Evolutionary conservation across 768 basidiomycete genomes (phyloP).

Genomic region (Symmetrospora coprosmae): DNA sequence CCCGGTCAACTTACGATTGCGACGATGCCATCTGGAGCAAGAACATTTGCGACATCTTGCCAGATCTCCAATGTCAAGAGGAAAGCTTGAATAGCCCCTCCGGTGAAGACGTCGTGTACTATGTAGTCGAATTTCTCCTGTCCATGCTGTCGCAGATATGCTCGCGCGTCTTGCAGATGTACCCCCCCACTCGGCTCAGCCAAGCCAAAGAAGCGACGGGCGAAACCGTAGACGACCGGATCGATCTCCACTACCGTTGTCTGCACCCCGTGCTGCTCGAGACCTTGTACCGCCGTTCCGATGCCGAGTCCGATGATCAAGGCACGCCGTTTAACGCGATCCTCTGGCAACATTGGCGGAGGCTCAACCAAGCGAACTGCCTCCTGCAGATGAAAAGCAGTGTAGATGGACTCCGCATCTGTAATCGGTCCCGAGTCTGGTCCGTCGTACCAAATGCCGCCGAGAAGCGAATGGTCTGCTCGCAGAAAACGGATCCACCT

Average conservation of each 20-base stretch:
- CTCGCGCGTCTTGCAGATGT: conserved; percentile 62
- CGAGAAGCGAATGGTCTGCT: conserved; percentile 48
- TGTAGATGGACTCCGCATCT: conserved; percentile 56
- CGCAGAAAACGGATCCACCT: conserved; percentile 44
- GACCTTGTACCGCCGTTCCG: conserved; percentile 64
- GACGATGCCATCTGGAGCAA: conserved; percentile 58
- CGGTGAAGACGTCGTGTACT: conserved; percentile 86
- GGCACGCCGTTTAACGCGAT: conserved; percentile 42
- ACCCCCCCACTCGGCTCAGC: conserved; percentile 47
- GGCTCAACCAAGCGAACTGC: conserved; percentile 57
- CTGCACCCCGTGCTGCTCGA: conserved; percentile 53
- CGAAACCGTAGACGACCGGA: conserved; percentile 71
- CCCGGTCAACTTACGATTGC: conserved; percentile 51
- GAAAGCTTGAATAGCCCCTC: conserved; percentile 74
- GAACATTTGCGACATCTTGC: conserved; percentile 50
- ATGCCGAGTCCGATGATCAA: conserved; percentile 73
- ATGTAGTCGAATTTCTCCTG: conserved; percentile 39
- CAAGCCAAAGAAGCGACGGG: conserved; percentile 65
- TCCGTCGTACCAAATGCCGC: conserved; percentile 63
- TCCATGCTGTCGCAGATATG: conserved; percentile 57
- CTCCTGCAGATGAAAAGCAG: conserved; percentile 74
- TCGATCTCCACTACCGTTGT: conserved; percentile 88
- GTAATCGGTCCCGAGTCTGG: not conserved
- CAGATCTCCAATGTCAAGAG: conserved; percentile 77
- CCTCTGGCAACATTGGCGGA: conserved; percentile 32